Percentiles rank a stretch among this genome's conserved stretches.
phyloP scores from a whole-genome alignment of 306 rosid species.

The Quercus agrifolia region DNA sequence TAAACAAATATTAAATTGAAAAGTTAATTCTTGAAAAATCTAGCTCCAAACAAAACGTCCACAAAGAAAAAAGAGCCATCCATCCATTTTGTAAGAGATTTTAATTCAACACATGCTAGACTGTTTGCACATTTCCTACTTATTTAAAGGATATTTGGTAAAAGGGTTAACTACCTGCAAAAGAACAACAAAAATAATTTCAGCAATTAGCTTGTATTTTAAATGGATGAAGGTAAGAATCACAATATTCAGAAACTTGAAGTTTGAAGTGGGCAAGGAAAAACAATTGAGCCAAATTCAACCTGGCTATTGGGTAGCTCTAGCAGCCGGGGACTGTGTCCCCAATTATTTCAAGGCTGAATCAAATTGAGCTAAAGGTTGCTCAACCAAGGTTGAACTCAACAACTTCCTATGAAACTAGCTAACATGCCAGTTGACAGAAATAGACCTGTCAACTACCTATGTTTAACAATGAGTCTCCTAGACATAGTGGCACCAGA shows the following conservation, averaged over 20 bases:
- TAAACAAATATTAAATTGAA: not conserved
- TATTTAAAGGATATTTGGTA: conserved; percentile 88
- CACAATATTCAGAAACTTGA: not conserved
- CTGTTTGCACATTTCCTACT: not conserved
- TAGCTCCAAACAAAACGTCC: not conserved
- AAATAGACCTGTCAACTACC: not conserved
- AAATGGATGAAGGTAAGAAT: conserved; percentile 2
- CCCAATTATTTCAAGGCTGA: not conserved
- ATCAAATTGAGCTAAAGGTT: not conserved
- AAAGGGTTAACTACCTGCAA: conserved; percentile 98
- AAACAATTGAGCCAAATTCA: not conserved
- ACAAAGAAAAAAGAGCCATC: not conserved
- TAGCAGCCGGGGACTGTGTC: not conserved
- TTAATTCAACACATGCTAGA: not conserved
- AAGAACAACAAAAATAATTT: conserved; percentile 18
- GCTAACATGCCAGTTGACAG: not conserved
- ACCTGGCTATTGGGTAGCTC: not conserved
- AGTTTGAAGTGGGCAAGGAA: not conserved
- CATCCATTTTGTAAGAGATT: not conserved
- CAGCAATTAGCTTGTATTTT: conserved; percentile 11
- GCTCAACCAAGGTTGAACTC: not conserved
- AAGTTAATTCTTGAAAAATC: not conserved
- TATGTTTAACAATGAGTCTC: not conserved
- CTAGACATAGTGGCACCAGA: not conserved
- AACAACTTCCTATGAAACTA: not conserved